A percentile compares a stretch with the other conserved stretches of the same genome.
phyloP scores from a whole-genome alignment of 257 asterid genomes.

The Oldenlandia corymbosa region DNA sequence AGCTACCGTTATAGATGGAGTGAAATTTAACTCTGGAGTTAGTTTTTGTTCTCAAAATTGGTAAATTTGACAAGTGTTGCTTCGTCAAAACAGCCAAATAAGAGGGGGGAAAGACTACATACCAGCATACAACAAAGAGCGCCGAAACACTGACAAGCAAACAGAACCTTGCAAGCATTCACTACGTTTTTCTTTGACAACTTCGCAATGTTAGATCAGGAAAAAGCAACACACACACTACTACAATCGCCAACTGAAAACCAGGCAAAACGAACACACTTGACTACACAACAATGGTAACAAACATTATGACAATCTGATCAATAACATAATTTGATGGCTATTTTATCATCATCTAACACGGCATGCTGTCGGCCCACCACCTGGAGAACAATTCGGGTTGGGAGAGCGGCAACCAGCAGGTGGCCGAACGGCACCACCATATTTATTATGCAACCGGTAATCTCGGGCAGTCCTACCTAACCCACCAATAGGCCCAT shows the following conservation, averaged over 20 bases:
- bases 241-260: not conserved
- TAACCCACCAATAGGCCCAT: slow-evolving; percentile 45
- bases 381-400: slow-evolving; percentile 69
- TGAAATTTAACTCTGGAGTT: too few species aligned
- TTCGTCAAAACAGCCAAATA: too few species aligned
- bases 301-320: slow-evolving; percentile 1
- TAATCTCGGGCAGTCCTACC: slow-evolving; percentile 57
- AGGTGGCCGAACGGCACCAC: slow-evolving; percentile 43
- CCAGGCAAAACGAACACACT: not conserved
- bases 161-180: not conserved
- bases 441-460: slow-evolving; percentile 56
- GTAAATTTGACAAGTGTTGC: too few species aligned
- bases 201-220: not conserved
- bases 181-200: not conserved
- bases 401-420: slow-evolving; percentile 68
- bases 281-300: not conserved
- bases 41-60: too few species aligned
- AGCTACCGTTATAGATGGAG: too few species aligned
- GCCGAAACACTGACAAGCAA: too few species aligned
- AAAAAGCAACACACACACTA: not conserved
- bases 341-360: slow-evolving; percentile 49
- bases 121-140: too few species aligned
- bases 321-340: slow-evolving; percentile 16
- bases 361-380: slow-evolving; percentile 66
- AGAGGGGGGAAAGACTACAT: too few species aligned